Evolutionary conservation across 768 basidiomycete genomes (phyloP), one percentile per base, ranked within the genome.

Genomic region (Zangia roseola): DNA sequence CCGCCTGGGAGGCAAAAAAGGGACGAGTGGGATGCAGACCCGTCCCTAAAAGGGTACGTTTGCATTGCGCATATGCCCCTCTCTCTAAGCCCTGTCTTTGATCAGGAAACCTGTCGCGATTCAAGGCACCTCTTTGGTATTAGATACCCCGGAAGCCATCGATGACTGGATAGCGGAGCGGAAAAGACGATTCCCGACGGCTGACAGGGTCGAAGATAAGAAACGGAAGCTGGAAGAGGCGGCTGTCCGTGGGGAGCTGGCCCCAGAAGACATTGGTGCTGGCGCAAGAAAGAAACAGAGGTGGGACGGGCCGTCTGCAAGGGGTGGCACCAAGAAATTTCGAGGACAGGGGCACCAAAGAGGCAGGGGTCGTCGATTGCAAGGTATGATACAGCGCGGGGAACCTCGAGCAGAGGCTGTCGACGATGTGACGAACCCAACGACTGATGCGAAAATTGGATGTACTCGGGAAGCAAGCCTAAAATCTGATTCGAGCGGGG

Each of bases 111-210:
- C 77, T 2, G 68, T 91, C 19, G 76, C 80, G 5, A 90, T 93
- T 33, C 84, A 85, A 53, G 94, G 94, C 5, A 95, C 93, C 3
- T 83, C 72, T 26, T 65, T 95, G 17, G 61, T 78, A 10, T 75
- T 98, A 16, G 81, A 95, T 58, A 84, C 88, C 1, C 90, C 87
- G 8, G 93, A 93, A 59, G 81, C 84, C 8, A 71, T 97, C 49
- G 81, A 80, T 19, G 81, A 79, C 26, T 98, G 95, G 95, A 80
- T 95, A 40, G 83, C 80, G 13, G 94, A 97, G 60, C 83, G 95
- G 35, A 94, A 83, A 68, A 84, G 81, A 57, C 81, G 88, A 14
- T 98, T 88, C 75, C 95, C 95, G 10, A 88, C 84, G 16, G 63
- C 78, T 25, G 61, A 74, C 40, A 79, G 82, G 21, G 75, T 91